Evolutionary conservation across 768 basidiomycete species (phyloP).

Genomic region (Polyporus arcularius): DNA sequence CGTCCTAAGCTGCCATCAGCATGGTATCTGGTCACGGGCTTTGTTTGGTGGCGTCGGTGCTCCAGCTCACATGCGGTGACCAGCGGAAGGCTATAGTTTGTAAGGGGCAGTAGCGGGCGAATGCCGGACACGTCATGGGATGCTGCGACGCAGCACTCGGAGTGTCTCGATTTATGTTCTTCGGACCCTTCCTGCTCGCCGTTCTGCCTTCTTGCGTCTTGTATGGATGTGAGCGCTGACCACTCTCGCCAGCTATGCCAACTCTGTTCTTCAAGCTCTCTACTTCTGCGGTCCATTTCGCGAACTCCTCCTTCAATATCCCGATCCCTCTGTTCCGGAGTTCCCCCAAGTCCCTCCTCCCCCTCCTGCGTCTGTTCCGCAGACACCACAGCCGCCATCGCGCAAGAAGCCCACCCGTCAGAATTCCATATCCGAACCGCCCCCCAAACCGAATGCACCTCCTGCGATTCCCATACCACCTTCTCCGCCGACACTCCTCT

Average conservation of each 20-base stretch:
- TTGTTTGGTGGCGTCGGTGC: too few species aligned
- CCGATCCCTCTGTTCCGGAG: constrained; percentile 50
- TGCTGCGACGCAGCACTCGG: not conserved
- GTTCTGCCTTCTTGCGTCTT: too few species aligned
- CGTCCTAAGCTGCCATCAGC: too few species aligned
- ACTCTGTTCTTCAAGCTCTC: constrained; percentile 96
- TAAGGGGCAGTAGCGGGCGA: too few species aligned
- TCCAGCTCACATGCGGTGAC: too few species aligned
- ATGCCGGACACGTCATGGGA: too few species aligned
- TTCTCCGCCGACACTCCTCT: constrained; percentile 76
- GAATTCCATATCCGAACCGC: constrained; percentile 34
- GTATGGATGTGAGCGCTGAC: too few species aligned
- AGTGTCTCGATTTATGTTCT: too few species aligned
- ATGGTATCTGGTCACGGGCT: too few species aligned
- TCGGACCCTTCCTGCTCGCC: too few species aligned
- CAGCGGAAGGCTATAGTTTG: too few species aligned
- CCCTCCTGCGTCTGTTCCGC: constrained; percentile 27
- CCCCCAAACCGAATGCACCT: constrained; percentile 25
- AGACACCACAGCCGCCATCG: constrained; percentile 35
- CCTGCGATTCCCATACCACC: constrained; percentile 51
- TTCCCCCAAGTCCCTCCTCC: constrained; percentile 33
- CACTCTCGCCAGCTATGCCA: constrained; percentile 87
- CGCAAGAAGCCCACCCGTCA: constrained; percentile 65
- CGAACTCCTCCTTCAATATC: constrained; percentile 77
- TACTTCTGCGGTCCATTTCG: constrained; percentile 96